Evolutionary conservation across 1,284 basidiomycete species (phyloP), one percentile per base, ranked within the genome.

Genomic region (Blastosporella zonata): DNA sequence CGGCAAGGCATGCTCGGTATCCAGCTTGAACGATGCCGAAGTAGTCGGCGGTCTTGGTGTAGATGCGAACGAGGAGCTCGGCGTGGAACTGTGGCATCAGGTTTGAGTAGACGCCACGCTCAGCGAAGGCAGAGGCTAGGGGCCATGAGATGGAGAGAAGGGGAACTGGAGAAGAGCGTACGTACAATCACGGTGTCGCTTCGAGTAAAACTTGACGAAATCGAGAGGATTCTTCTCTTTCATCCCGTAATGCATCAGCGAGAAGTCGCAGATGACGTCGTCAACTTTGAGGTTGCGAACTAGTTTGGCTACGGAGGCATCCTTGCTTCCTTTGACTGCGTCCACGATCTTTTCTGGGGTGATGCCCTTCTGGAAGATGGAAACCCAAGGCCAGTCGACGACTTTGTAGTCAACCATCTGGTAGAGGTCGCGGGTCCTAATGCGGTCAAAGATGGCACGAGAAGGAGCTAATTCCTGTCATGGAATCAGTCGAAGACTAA

Each of bases 231-330:
- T 88, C 55, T 71, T 65, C 46, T 82, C 77, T 52, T 77, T 72
- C 81, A 84, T 88, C 0, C 89, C 88, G 56, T 87, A 83, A 59
- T 90, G 88, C 70, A 90, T 74, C 12, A 64, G 59, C 1, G 78
- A 67, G 6, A 82, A 66, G 45, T 83, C 77, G 23, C 90, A 84
- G 29, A 85, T 77, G 25, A 91, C 71, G 47, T 88, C 77, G 1
- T 73, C 63, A 1, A 67, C 59, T 2, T 57, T 63, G 13, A 87
- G 65, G 13, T 62, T 64, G 4, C 60, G 59, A 18, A 37, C 52
- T 2, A 71, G 61, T 10, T 70, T 60, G 0, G 66, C 62, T 39
- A 43, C 56, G 8, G 58, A 57, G 25, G 55, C 57, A 7, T 56
- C 55, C 34, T 62, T 50, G 3, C 55, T 46, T 54, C 47, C 18